phyloP scores from a whole-genome alignment of 2,329 filamentous ascomycete species.

The Phialophora chinensis region DNA sequence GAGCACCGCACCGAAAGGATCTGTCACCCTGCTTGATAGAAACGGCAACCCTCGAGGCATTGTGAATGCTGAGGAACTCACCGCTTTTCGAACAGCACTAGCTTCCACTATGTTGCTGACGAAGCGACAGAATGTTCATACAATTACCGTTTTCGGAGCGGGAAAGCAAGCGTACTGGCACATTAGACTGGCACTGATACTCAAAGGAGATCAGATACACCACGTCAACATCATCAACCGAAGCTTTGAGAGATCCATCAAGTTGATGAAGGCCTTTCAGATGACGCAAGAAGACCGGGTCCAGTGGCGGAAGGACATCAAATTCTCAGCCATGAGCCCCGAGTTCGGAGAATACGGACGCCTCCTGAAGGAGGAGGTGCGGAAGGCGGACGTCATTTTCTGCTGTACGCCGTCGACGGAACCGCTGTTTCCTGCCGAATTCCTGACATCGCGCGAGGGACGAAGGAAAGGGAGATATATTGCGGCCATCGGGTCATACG shows the following conservation, averaged over 20 bases:
- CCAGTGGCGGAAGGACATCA: conserved; percentile 68
- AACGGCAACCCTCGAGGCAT: conserved; percentile 65
- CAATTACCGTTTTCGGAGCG: conserved; percentile 82
- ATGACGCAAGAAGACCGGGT: conserved; percentile 52
- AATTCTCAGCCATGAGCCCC: conserved; percentile 73
- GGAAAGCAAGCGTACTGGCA: conserved; percentile 96
- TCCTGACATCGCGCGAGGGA: conserved; percentile 68
- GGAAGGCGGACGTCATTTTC: conserved; percentile 78
- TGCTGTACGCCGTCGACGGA: conserved; percentile 80
- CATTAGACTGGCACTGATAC: conserved; percentile 77
- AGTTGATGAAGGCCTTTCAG: conserved; percentile 62
- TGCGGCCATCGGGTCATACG: conserved; percentile 58
- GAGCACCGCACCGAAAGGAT: conserved; percentile 60
- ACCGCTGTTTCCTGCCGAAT: conserved; percentile 75
- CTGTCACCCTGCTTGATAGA: conserved; percentile 64
- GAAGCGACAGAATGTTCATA: conserved; percentile 72
- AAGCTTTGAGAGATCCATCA: conserved; percentile 52
- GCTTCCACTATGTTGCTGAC: conserved; percentile 66
- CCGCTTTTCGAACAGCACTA: conserved; percentile 71
- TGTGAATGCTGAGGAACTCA: conserved; percentile 71
- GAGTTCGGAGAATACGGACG: conserved; percentile 72
- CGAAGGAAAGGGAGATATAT: conserved; percentile 53
- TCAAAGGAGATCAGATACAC: conserved; percentile 70
- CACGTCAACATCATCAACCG: conserved; percentile 85
- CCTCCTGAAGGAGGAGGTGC: conserved; percentile 72